Evolutionary conservation across 495 filamentous ascomycete species (phyloP).

Genomic region (Friedmanniomyces endolithicus): DNA sequence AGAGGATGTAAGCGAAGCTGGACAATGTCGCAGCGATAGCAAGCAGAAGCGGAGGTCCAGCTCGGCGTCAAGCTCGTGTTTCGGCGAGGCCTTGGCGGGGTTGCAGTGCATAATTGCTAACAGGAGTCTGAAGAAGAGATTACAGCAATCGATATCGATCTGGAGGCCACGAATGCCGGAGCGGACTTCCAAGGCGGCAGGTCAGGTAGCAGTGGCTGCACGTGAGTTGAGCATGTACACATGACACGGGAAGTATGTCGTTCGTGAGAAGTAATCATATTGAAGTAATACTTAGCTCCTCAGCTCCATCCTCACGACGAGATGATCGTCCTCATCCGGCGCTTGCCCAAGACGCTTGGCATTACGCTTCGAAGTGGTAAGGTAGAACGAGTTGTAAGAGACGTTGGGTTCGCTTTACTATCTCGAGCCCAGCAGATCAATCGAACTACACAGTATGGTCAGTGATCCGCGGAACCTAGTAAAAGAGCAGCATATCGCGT

Average conservation of each 20-base stretch:
- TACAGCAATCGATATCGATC: too few species aligned
- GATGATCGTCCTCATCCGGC: too few species aligned
- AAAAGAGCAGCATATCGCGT: constrained; percentile 27
- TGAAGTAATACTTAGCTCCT: not conserved
- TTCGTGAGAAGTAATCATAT: not conserved
- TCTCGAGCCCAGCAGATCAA: not conserved
- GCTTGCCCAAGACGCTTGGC: not conserved
- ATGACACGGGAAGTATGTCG: not conserved
- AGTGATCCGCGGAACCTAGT: constrained; percentile 28
- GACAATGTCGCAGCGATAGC: too few species aligned
- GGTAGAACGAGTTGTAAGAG: not conserved
- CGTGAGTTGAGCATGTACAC: not conserved
- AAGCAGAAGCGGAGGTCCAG: too few species aligned
- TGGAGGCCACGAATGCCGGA: too few species aligned
- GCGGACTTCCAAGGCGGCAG: not conserved
- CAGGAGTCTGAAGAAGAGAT: too few species aligned
- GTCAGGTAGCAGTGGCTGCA: not conserved
- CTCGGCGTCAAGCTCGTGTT: too few species aligned
- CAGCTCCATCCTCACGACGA: not conserved
- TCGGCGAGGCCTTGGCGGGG: too few species aligned
- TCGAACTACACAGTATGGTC: constrained; percentile 12
- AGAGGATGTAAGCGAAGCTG: too few species aligned
- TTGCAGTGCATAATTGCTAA: too few species aligned
- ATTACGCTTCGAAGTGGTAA: not conserved
- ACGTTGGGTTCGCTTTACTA: not conserved